phyloP scores from a whole-genome alignment of 1,284 basidiomycete species.

The Malassezia furfur region DNA sequence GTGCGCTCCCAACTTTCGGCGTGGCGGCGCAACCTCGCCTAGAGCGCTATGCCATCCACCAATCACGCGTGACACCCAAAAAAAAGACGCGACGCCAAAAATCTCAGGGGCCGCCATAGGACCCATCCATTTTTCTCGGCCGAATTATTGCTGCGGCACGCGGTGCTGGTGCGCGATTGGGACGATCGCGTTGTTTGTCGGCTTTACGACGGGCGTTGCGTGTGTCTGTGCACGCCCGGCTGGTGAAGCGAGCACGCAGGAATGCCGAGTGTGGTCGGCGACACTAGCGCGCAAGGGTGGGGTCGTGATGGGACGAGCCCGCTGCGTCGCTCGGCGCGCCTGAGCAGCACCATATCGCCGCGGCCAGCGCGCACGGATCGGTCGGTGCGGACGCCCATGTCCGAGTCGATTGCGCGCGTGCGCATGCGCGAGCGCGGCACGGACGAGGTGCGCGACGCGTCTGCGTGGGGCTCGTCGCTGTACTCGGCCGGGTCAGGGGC shows the following conservation, averaged over 20 bases:
- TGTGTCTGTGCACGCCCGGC: background rate
- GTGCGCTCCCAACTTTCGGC: too few species aligned
- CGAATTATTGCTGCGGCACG: background rate
- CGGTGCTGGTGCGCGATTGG: background rate
- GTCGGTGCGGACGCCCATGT: background rate
- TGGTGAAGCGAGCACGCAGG: background rate
- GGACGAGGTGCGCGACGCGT: constrained; percentile 3
- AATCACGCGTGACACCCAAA: too few species aligned
- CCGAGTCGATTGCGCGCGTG: background rate
- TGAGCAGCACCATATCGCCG: background rate
- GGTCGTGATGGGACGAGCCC: background rate
- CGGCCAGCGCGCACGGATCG: background rate
- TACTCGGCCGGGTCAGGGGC: constrained; percentile 1
- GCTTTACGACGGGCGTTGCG: too few species aligned
- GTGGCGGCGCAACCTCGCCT: too few species aligned
- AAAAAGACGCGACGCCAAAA: too few species aligned
- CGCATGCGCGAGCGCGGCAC: background rate
- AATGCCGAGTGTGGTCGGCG: background rate
- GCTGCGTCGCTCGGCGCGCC: constrained; percentile 13
- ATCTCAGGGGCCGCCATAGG: background rate
- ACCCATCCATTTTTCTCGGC: background rate
- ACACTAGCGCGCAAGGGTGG: background rate
- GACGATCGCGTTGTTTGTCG: background rate
- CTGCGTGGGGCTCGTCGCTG: constrained; percentile 14
- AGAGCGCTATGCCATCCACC: too few species aligned